A percentile compares a stretch with the other conserved stretches of the same genome.
Evolutionary conservation across 495 filamentous ascomycete genomes (phyloP).

Genomic region (Chaetomium fimeti): DNA sequence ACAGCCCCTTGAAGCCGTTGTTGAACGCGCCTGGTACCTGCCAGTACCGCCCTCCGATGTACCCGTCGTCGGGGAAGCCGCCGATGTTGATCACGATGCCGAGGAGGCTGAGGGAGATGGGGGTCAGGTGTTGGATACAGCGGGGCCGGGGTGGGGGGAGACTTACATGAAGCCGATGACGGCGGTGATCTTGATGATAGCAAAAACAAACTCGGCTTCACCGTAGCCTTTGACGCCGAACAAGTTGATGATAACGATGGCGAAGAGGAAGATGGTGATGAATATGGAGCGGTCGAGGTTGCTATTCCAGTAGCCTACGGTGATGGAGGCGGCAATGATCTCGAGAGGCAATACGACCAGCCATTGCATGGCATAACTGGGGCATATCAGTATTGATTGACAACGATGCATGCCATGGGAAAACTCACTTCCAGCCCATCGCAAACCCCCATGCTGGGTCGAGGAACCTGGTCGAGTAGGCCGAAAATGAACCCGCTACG

Average conservation of each 20-base stretch:
- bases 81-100: slow-evolving; percentile 78
- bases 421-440: slow-evolving; percentile 87
- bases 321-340: slow-evolving; percentile 86
- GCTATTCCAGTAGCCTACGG: slow-evolving; percentile 79
- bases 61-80: slow-evolving; percentile 69
- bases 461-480: slow-evolving; percentile 87
- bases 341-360: slow-evolving; percentile 84
- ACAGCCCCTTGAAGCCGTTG: slow-evolving; percentile 92
- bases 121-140: background rate
- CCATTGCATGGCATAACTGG: slow-evolving; percentile 89
- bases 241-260: slow-evolving; percentile 78
- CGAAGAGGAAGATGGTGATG: slow-evolving; percentile 75
- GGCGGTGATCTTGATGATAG: slow-evolving; percentile 80
- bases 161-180: slow-evolving; percentile 81
- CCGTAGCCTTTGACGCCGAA: slow-evolving; percentile 87
- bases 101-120: slow-evolving; percentile 55
- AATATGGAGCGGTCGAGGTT: slow-evolving; percentile 69
- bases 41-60: slow-evolving; percentile 87
- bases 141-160: slow-evolving; percentile 3
- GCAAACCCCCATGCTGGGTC: slow-evolving; percentile 97
- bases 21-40: slow-evolving; percentile 81
- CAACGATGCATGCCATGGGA: too few species aligned
- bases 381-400: background rate
- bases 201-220: slow-evolving; percentile 88
- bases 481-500: slow-evolving; percentile 87